Percentiles rank a stretch among this genome's conserved stretches.
Evolutionary conservation across 176 grass and related monocot genomes (phyloP).

Genomic region (Lolium rigidum): DNA sequence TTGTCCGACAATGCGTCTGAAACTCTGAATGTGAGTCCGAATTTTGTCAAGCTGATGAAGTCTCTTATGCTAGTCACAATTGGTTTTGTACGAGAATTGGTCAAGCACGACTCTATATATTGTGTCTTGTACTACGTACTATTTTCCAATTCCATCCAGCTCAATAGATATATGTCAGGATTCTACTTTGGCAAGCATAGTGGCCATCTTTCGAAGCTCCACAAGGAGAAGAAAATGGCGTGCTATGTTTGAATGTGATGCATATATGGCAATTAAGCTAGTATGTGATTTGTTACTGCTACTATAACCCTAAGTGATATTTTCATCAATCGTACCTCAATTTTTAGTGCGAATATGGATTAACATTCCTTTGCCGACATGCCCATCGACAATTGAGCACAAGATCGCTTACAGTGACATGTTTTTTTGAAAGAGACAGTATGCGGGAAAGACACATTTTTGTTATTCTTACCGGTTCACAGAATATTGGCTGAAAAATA

Average conservation of each 20-base stretch:
- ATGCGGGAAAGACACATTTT: background rate
- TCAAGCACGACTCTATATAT: no score
- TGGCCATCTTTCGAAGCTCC: slow-evolving; percentile 20
- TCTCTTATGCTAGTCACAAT: no score
- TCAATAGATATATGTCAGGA: slow-evolving; percentile 35
- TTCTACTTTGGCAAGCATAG: slow-evolving; percentile 29
- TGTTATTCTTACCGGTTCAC: background rate
- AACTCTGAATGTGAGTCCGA: no score
- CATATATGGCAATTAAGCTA: background rate
- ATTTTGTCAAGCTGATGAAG: no score
- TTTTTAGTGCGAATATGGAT: background rate
- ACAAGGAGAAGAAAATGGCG: slow-evolving; percentile 1
- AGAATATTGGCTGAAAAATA: background rate
- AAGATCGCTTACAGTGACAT: background rate
- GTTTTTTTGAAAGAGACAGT: slow-evolving; percentile 14
- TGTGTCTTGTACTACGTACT: no score
- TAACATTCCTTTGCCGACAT: background rate
- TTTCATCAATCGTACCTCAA: background rate
- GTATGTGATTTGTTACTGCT: background rate
- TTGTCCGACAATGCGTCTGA: no score
- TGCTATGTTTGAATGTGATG: slow-evolving; percentile 32
- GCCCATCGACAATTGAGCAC: background rate
- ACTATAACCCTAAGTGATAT: background rate
- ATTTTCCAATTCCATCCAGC: no score
- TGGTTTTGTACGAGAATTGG: no score